phyloP scores from a whole-genome alignment of 768 basidiomycete species.

The Lactarius hengduanensis region DNA sequence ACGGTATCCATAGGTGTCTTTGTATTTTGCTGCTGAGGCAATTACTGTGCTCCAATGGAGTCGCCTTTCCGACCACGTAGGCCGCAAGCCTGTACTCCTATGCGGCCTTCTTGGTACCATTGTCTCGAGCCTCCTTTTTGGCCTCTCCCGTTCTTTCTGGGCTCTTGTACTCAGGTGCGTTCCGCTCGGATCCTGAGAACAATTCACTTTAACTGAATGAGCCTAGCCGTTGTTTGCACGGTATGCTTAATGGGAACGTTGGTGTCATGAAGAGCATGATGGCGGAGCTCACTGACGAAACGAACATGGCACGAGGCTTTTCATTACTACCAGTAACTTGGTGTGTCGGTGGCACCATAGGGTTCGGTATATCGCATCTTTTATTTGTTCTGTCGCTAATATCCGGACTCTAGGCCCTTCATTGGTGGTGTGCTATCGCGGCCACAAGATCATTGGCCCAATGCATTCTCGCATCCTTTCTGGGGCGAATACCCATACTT shows the following conservation, averaged over 20 bases:
- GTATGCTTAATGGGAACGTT: not conserved
- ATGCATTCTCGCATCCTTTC: conserved; percentile 27
- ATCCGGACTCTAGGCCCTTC: conserved; percentile 26
- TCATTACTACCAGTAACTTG: conserved; percentile 36
- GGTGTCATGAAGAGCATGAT: conserved; percentile 37
- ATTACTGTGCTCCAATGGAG: not conserved
- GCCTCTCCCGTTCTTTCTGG: not conserved
- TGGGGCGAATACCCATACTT: conserved; percentile 33
- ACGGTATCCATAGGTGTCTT: conserved; percentile 39
- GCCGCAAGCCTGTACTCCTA: not conserved
- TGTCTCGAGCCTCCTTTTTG: not conserved
- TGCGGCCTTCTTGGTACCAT: not conserved
- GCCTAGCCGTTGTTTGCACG: conserved; percentile 27
- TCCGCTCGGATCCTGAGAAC: not conserved
- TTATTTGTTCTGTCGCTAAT: not conserved
- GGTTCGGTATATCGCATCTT: not conserved
- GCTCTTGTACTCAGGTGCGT: not conserved
- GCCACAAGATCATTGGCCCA: conserved; percentile 30
- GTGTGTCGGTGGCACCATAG: conserved; percentile 11
- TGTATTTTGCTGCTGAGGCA: not conserved
- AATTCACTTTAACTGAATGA: conserved; percentile 57
- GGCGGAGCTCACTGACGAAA: conserved; percentile 61
- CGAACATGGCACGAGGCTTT: conserved; percentile 49
- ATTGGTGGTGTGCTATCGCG: conserved; percentile 31
- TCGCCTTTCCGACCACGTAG: not conserved